Base-by-base conservation (phyloP, 805 yeast genomes). In the Candida pini region DNA sequence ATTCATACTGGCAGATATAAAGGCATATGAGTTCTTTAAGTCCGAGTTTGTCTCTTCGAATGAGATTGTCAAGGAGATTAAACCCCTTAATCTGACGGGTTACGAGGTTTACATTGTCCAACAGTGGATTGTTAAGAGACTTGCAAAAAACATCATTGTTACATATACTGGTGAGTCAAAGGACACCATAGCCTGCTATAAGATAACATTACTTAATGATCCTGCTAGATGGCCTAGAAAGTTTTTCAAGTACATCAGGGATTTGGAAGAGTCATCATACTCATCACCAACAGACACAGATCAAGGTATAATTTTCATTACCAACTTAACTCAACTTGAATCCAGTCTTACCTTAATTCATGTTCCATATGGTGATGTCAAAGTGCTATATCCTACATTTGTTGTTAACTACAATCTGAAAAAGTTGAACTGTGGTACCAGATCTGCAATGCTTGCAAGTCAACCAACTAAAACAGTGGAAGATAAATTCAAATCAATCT, bases 61-160 rank as follows among this genome's bases (percentile, higher is more conserved):
- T 56, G 30, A 69, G 63, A 32, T 57, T 64, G 39, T 73, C 58
- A 40, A 46, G 17, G 37, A 68, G 9, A 42, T 68, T 23, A 73
- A 72, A 30, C 69, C 66, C 35, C 58, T 77, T 4, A 61, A 59
- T 8, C 65, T 81, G 17, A 48, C 65, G 1, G 97, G 98, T 2
- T 87, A 82, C 53, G 97, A 92, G 58, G 73, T 84, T 12, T 92
- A 92, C 55, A 67, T 92, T 25, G 95, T 90, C 9, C 97, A 92
- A 56, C 97, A 90, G 57, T 92, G 98, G 98, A 81, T 84, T 3
- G 69, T 81, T 22, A 79, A 78, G 39, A 66, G 97, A 29, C 66
- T 72, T 27, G 62, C 76, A 9, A 78, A 84, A 18, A 69, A 81
- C 1, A 68, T 83, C 5, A 79, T 90, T 13, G 76, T 92, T 1